Base-by-base conservation (phyloP, 768 basidiomycete genomes). In the Russula compacta region DNA sequence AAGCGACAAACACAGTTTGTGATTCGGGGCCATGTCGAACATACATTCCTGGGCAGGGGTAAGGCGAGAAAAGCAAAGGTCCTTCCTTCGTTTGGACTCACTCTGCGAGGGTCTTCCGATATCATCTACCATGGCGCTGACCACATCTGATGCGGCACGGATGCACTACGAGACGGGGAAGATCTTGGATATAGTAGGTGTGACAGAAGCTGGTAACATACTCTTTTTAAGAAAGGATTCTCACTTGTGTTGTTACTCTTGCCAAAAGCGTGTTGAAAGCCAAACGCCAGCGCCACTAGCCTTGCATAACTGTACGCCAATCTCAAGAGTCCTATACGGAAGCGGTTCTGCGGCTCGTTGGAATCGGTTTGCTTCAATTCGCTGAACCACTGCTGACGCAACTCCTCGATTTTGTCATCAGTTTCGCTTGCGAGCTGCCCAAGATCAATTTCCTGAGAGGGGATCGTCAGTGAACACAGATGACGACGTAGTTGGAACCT, bases 191-290 rank as follows among this genome's bases (percentile, higher is more conserved):
- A 58, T 38, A 33, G 57, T 44, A 7, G 21, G 32, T 42, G 58
- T 46, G 15, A 60, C 62, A 58, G 11, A 39, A 21, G 39, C 11
- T 53, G 17, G 32, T n/a, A 44, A 76, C 86, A 54, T 66, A 88
- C 87, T 70, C 85, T 76, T 64, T 73, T 73, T 59, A 89, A 75
- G 69, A 89, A 87, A 21, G 82, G 81, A 60, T 83, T 84, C 67
- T 87, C 86, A 50, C 83, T 78, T 17, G 78, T 59, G 17, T 71
- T 76, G 17, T 71, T 76, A 43, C 80, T 78, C 69, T 86, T 87
- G 15, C 84, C 82, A 67, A 84, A 84, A 10, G 83, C 81, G 65
- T 88, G 83, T 70, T 90, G 88, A 74, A 90, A 84, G 15, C 88
- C 88, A 64, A 85, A 86, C 0, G 88, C 87, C 53, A 88, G 75